Base-by-base conservation (phyloP, 768 basidiomycete genomes). In the Trametes cingulata region DNA sequence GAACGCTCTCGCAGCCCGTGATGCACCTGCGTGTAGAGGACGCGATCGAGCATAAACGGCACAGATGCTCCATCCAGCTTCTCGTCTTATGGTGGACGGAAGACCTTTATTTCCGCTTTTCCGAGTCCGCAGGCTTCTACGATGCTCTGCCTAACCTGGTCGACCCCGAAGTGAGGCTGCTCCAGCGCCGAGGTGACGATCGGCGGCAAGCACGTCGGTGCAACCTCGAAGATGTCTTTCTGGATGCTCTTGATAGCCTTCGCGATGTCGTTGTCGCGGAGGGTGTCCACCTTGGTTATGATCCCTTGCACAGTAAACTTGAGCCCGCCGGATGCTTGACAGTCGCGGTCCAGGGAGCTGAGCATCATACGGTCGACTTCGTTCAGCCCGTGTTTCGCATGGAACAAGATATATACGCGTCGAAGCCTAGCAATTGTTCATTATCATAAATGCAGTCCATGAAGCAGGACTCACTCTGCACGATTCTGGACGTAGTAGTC, bases 371-470 rank as follows among this genome's bases (percentile, higher is more conserved):
- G 69, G 67, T 93, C 91, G 35, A 74, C 75, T 25, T 76, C 70
- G 57, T 80, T 83, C 7, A 91, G 57, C 0, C 83, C 79, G 62
- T 91, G 87, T 63, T 83, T 83, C 4, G 81, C 86, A 66, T 88
- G 88, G 69, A 92, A 78, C 5, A 90, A 73, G 60, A 91, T 80
- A 71, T 86, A 92, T 24, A 91, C 77, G 12, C 90, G 82, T 56
- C 82, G 80, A 8, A 93, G 76, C 66, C 90, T 92, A 63, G 6
- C 7, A 0, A 0, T 8, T 2, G 7, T n/a, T 25, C 22, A n/a
- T n/a, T n/a, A n/a, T n/a, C n/a, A n/a, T n/a, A n/a, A n/a, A n/a
- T n/a, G n/a, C n/a, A n/a, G n/a, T n/a, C n/a, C n/a, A n/a, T n/a
- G n/a, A n/a, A n/a, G n/a, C n/a, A n/a, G n/a, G n/a, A n/a, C 86